These are phyloP conservation scores for Chaetothyriales sp. DNA, from an alignment of 2,329 filamentous ascomycete genomes.

Conservation along the genomic window DNA sequence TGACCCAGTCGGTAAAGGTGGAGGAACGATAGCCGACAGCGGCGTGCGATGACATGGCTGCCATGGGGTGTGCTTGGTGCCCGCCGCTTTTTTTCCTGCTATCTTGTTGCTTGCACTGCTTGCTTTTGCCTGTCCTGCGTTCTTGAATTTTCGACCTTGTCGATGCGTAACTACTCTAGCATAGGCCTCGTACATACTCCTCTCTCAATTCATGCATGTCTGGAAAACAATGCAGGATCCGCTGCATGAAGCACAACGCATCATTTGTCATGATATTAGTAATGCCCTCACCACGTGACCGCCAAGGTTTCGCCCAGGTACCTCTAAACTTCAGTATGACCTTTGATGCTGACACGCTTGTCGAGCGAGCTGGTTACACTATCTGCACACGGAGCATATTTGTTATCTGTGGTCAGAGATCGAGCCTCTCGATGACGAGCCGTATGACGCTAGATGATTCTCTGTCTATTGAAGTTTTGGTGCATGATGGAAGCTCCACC, in stretches of 20 bases:
- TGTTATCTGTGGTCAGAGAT: neutral
- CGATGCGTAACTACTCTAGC: neutral
- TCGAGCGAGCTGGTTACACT: too few species aligned
- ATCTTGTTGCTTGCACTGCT: conserved; percentile 3
- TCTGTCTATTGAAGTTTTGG: neutral
- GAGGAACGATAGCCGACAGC: conserved; percentile 11
- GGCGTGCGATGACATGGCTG: conserved; percentile 12
- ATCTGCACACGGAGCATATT: too few species aligned
- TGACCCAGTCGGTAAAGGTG: conserved; percentile 10
- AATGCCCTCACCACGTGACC: too few species aligned
- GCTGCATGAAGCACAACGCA: too few species aligned
- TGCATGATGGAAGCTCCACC: neutral
- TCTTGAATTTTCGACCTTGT: conserved; percentile 2
- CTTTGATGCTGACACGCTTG: too few species aligned
- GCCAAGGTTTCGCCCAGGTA: too few species aligned
- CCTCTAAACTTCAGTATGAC: too few species aligned
- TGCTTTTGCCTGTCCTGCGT: neutral
- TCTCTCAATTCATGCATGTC: neutral
- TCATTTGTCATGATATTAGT: too few species aligned
- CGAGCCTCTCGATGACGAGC: neutral
- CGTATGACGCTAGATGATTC: neutral
- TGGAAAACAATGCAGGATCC: neutral
- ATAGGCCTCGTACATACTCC: neutral
- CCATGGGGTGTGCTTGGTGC: conserved; percentile 2
- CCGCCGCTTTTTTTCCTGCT: conserved; percentile 7